Evolutionary conservation across 2,329 filamentous ascomycete species (phyloP).

Genomic region (Pseudocercospora fuligena): DNA sequence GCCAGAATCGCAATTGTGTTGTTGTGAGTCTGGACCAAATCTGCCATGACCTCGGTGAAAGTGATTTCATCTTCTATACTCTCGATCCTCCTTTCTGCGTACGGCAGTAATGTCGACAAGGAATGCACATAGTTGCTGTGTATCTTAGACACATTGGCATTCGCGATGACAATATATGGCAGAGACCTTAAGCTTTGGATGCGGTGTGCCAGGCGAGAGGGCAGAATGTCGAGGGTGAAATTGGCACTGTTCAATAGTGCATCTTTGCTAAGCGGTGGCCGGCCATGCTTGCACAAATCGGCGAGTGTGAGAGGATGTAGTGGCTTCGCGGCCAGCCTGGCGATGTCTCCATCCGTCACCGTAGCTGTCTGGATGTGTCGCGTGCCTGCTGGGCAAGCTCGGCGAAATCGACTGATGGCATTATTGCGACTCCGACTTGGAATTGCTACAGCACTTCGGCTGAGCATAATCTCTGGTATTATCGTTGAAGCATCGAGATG

Average conservation of each 20-base stretch:
- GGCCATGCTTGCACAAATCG: constrained; percentile 87
- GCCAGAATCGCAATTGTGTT: constrained; percentile 95
- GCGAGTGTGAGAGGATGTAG: constrained; percentile 82
- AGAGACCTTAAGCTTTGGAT: constrained; percentile 92
- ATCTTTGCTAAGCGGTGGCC: constrained; percentile 78
- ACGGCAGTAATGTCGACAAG: constrained; percentile 85
- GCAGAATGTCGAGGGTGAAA: constrained; percentile 91
- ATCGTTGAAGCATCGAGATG: constrained; percentile 23
- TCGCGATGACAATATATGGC: constrained; percentile 97
- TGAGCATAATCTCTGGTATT: constrained; percentile 33
- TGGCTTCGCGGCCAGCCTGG: constrained; percentile 74
- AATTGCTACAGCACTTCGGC: constrained; percentile 33
- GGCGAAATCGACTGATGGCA: constrained; percentile 9
- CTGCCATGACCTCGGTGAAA: constrained; percentile 91
- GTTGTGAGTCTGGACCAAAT: constrained; percentile 91
- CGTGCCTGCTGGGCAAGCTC: constrained; percentile 17
- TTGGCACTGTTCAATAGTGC: constrained; percentile 89
- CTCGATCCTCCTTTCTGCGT: constrained; percentile 72
- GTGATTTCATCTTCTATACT: constrained; percentile 84
- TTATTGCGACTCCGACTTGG: constrained; percentile 23
- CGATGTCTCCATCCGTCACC: constrained; percentile 74
- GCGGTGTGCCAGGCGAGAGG: constrained; percentile 88
- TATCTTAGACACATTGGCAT: constrained; percentile 90
- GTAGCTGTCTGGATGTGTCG: constrained; percentile 45
- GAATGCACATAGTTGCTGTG: constrained; percentile 97